Evolutionary conservation across 306 rosid species (phyloP), one percentile per base, ranked within the genome.

Genomic region (Casuarina cunninghamiana): DNA sequence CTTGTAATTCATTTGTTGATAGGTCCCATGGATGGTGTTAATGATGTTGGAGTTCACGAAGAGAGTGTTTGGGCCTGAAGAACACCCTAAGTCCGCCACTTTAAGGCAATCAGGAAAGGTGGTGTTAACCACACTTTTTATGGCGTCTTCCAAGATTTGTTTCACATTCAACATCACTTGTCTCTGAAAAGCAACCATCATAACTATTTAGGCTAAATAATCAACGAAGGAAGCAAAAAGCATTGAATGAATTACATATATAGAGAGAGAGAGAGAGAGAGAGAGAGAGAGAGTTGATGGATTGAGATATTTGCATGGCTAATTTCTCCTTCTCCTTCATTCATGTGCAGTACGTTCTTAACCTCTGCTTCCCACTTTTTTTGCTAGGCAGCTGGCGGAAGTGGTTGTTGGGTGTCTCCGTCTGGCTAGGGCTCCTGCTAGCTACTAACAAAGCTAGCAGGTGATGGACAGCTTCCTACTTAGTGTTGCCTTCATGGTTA

Each of bases 81-180:
- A 86, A 58, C 91, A 86, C 0, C 91, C 91, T 3, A 88, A 81
- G 44, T 60, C 66, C 4, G 66, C 66, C 66, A 10, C 66, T 26
- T 60, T 21, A 35, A 60, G 7, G 32, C 41, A 60, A 26, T 5
- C 32, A 6, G 66, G 66, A 60, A 60, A 10, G 7, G 5, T 32
- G 37, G 13, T 3, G 7, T 5, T 60, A 21, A 60, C 37, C 41
- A 26, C 21, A 1, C 32, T 10, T 1, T 60, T 60, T 4, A 26
- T 13, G 1, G 66, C 8, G 66, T 60, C 17, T 35, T 21, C 15
- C 38, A 60, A 11, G 66, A 60, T 21, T 32, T 17, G 13, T 26
- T 41, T 9, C 5, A 35, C 4, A 11, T 60, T 35, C 66, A 19
- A 19, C 32, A 60, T 60, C 38, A 9, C 66, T 21, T 26, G 37